Evolutionary conservation across 2,329 filamentous ascomycete species (phyloP), one percentile per base, ranked within the genome.

Genomic region (Xylariaceae sp.): DNA sequence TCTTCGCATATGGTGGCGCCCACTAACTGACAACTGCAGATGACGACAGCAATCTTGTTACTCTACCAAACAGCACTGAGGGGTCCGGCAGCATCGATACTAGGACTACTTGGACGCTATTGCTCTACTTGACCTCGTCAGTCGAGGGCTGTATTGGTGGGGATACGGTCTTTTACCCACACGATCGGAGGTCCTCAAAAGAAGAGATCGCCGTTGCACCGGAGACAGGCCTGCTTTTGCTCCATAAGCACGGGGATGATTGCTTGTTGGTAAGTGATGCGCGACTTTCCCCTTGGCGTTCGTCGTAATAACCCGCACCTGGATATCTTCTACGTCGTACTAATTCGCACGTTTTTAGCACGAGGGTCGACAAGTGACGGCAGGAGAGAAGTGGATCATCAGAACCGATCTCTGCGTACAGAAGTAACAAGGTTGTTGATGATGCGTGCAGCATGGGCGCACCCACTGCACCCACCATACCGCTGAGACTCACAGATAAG

Each of bases 371-470:
- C 87, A 96, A 70, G 92, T 96, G 0, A 81, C 77, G 1, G 80
- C 82, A 42, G 92, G 92, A 9, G 91, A 96, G 76, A 96, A 96
- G 74, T 96, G 92, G 92, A 87, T 96, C 57, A 82, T 96, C 57
- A 80, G 92, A 62, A 96, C 89, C 60, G 93, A 96, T 77, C 74
- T 96, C 42, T 91, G 88, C 67, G 81, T 92, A 14, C 79, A 73
- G 61, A 77, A 52, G 43, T 60, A 21, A 45, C 20, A n/a, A n/a
- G n/a, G n/a, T n/a, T n/a, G n/a, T 16, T 50, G 32, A 14, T 37
- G 32, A 26, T 26, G 6, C 32, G 12, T 16, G 9, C 6, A 14
- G n/a, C n/a, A n/a, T n/a, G n/a, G n/a, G n/a, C n/a, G n/a, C n/a
- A n/a, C n/a, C n/a, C n/a, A n/a, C n/a, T n/a, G n/a, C n/a, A n/a